These are phyloP conservation scores for Psophocarpus tetragonolobus DNA, from an alignment of 306 rosid genomes.

Conservation along the genomic window DNA sequence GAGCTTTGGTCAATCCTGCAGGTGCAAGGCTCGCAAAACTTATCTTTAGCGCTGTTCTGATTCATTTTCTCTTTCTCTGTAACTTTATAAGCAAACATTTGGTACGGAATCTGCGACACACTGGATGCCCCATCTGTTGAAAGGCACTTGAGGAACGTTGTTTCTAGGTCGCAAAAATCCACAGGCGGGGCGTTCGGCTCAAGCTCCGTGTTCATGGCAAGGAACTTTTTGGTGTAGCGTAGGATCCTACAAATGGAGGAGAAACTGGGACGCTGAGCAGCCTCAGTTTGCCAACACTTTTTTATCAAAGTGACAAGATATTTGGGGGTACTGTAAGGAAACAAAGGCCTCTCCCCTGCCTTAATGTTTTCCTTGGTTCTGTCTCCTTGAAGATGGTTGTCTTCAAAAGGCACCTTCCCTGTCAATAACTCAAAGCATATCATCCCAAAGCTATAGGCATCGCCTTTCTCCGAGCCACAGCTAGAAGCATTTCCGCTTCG, in stretches of 20 bases:
- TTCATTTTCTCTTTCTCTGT: conserved; percentile 63
- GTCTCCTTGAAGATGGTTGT: conserved; percentile 74
- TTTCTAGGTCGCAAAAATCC: conserved; percentile 74
- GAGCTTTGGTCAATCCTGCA: conserved; percentile 23
- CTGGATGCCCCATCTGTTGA: conserved; percentile 24
- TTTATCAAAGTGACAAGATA: conserved; percentile 76
- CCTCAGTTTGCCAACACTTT: conserved; percentile 88
- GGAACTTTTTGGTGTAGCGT: conserved; percentile 76
- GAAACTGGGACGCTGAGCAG: conserved; percentile 71
- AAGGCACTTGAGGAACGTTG: conserved; percentile 53
- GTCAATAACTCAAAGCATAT: conserved; percentile 83
- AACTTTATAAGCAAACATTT: conserved; percentile 78
- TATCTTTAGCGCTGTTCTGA: conserved; percentile 28
- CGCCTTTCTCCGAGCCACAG: conserved; percentile 69
- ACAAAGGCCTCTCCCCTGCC: conserved; percentile 93
- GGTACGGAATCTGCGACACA: conserved; percentile 65
- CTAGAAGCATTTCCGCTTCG: conserved; percentile 24
- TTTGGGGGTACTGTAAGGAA: conserved; percentile 79
- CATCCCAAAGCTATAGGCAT: conserved; percentile 91
- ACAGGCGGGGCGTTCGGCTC: conserved; percentile 53
- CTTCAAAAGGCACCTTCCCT: conserved; percentile 89
- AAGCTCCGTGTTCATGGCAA: conserved; percentile 55
- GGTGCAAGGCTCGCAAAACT: conserved; percentile 39
- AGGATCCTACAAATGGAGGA: conserved; percentile 85
- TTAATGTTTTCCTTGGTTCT: conserved; percentile 61